Conservation (phyloP, 2,329 filamentous ascomycete genomes). For the Lasiodiplodia sp. region DNA sequence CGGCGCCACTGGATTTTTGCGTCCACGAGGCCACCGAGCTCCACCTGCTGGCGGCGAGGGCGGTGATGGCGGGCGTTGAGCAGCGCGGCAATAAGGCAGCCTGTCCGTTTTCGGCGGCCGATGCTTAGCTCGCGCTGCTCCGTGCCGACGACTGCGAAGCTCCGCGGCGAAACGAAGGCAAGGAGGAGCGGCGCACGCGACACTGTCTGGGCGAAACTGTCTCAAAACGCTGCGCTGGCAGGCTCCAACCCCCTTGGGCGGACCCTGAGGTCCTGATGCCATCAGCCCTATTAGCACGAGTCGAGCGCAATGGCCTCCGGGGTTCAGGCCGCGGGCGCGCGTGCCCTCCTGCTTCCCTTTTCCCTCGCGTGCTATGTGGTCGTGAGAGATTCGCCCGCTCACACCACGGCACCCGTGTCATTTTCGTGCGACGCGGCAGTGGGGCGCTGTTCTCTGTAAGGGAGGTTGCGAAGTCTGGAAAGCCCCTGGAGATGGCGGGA, state of each 20-base stretch:
- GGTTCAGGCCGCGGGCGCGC: constrained; percentile 23
- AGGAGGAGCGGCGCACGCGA: not conserved
- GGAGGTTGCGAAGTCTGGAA: not conserved
- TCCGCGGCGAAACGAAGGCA: not conserved
- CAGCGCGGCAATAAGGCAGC: not conserved
- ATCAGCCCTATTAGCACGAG: constrained; percentile 22
- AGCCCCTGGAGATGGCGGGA: constrained; percentile 7
- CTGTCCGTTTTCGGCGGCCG: constrained; percentile 12
- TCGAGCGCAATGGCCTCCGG: constrained; percentile 8
- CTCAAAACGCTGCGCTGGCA: constrained; percentile 15
- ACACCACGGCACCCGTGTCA: constrained; percentile 22
- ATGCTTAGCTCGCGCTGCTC: not conserved
- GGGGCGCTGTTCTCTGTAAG: constrained; percentile 11
- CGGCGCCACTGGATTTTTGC: not conserved
- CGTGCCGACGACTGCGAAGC: not conserved
- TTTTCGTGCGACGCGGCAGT: constrained; percentile 18
- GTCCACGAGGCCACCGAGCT: constrained; percentile 3
- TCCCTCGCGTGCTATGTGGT: constrained; percentile 1
- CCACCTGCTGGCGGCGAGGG: not conserved
- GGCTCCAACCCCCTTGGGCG: not conserved
- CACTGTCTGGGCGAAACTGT: not conserved
- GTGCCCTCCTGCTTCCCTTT: not conserved
- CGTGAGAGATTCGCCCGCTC: constrained; percentile 21
- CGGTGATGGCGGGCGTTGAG: not conserved
- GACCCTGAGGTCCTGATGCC: constrained; percentile 7